These are phyloP conservation scores for Ophiostoma tasmaniense DNA, from an alignment of 2,329 filamentous ascomycete genomes.

Conservation along the genomic window DNA sequence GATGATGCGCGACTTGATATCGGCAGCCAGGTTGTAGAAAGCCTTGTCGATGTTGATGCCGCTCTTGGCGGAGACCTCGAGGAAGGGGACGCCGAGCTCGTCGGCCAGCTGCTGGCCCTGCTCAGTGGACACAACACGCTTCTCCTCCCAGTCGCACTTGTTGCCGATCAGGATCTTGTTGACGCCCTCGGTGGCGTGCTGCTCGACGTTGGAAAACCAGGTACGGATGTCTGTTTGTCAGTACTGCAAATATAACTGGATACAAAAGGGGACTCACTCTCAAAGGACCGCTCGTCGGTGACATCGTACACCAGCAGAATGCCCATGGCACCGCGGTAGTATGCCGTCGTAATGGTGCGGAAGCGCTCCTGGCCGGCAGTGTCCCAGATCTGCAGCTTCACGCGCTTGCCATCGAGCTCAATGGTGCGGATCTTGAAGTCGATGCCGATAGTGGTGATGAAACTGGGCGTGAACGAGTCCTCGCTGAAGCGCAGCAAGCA, in stretches of 20 bases:
- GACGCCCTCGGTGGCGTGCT: constrained; percentile 95
- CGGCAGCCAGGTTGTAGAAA: constrained; percentile 87
- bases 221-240: constrained; percentile 76
- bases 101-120: constrained; percentile 88
- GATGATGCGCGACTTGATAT: constrained; percentile 98
- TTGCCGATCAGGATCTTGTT: constrained; percentile 99
- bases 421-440: constrained; percentile 99
- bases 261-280: constrained; percentile 79
- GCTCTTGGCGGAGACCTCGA: constrained; percentile 96
- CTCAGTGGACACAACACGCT: constrained; percentile 87
- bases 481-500: constrained; percentile 94
- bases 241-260: neutral
- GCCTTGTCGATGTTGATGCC: constrained; percentile 99
- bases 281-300: constrained; percentile 90
- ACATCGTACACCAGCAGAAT: constrained; percentile 98
- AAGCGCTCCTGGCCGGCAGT: constrained; percentile 97
- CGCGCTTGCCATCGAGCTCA: constrained; percentile 95
- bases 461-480: constrained; percentile 93
- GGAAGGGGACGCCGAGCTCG: constrained; percentile 94
- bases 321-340: constrained; percentile 97
- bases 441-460: constrained; percentile 98
- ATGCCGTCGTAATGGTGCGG: constrained; percentile 96
- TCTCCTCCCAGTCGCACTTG: constrained; percentile 99
- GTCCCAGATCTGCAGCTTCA: constrained; percentile 99
- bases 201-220: constrained; percentile 98